Base-by-base conservation (phyloP, 2,329 filamentous ascomycete species). In the Dendryphion nanum region DNA sequence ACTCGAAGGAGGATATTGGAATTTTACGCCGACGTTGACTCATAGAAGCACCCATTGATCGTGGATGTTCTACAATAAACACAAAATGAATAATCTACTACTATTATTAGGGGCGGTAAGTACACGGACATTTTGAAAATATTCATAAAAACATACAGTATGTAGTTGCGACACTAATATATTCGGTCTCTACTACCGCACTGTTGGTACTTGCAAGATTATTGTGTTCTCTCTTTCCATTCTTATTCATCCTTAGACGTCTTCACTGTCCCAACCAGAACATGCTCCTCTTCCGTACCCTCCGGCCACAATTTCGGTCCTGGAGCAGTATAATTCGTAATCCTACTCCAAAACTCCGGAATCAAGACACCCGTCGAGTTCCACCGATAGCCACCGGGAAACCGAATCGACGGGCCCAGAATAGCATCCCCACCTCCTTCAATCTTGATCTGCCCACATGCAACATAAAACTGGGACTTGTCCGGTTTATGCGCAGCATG, bases 391-490 rank as follows among this genome's bases (percentile, higher is more conserved):
- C 32, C 66, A 8, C 53, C 68, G 10, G 68, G 68, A 42, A 71
- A 64, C 47, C 56, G 57, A n/a, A 62, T 60, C 10, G 59, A 48
- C 3, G 62, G 61, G 10, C 46, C 44, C 4, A 56, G 61, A 14
- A 33, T 48, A 33, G 53, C 61, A 12, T 41, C 48, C 4, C 64
- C 62, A 30, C 8, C 16, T 17, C 63, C 59, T 12, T 48, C 52
- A 32, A 71, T 60, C 35, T 64, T 62, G 40, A 73, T 50, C 23
- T 26, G n/a, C 1, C 63, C 66, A 50, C 70, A 73, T 4, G 59
- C 56, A 33, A 69, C 59, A 47, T 72, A 72, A 47, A 72, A 71
- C 49, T 71, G 63, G 8, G 55, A 53, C 30, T 51, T 46, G 17
- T 53, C 44, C 4, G 44, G 39, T 14, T 53, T 54, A 21, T 53